Evolutionary conservation across 176 grass and related monocot species (phyloP).

Genomic region (Pharus latifolius): DNA sequence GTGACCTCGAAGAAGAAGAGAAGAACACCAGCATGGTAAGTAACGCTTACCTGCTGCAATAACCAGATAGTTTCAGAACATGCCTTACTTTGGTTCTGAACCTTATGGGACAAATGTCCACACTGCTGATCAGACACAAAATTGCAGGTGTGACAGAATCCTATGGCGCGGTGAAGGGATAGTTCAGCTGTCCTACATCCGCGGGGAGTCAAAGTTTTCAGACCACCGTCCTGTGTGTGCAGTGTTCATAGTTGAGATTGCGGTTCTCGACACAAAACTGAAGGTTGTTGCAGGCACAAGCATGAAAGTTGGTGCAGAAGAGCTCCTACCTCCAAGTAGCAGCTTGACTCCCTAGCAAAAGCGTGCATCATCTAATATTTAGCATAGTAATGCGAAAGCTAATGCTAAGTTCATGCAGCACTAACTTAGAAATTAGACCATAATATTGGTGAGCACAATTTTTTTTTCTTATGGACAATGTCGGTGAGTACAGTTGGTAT

Average conservation of each 20-base stretch:
- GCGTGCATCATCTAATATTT: background rate
- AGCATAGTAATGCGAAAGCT: background rate
- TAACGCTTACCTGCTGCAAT: background rate
- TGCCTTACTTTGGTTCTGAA: background rate
- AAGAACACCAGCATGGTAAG: constrained; percentile 89
- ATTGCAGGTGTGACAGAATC: constrained; percentile 73
- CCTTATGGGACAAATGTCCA: background rate
- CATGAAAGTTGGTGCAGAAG: constrained; percentile 82
- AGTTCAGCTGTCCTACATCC: constrained; percentile 69
- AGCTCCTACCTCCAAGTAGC: constrained; percentile 30
- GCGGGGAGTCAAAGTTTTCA: constrained; percentile 85
- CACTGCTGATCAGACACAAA: background rate
- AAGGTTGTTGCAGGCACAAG: constrained; percentile 29
- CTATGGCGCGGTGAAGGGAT: constrained; percentile 85
- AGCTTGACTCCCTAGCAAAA: background rate
- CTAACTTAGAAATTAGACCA: background rate
- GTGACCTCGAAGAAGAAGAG: constrained; percentile 71
- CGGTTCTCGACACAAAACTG: constrained; percentile 23
- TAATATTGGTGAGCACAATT: too few relatives aligned
- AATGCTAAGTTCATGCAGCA: background rate
- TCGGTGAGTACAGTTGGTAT: background rate
- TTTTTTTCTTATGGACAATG: too few relatives aligned
- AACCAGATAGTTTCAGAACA: background rate
- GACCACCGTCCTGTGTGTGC: constrained; percentile 81
- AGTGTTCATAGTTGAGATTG: constrained; percentile 55